Percentiles rank a stretch among this genome's conserved stretches.
phyloP scores from a whole-genome alignment of 1,139 yeast genomes.

The Geotrichum macrosporum region DNA sequence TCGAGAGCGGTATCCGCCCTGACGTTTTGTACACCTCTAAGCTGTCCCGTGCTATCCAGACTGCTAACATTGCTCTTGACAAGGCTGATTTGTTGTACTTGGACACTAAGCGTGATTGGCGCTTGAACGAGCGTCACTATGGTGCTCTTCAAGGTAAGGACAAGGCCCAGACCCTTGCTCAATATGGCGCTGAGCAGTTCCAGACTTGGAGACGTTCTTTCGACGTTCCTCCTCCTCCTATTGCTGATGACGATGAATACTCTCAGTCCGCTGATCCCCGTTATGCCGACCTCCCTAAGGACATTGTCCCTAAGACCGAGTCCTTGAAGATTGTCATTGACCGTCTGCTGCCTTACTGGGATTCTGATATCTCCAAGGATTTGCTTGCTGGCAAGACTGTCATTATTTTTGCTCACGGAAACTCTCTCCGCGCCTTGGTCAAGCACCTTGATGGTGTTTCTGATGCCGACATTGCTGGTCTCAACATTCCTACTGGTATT shows the following conservation, averaged over 20 bases:
- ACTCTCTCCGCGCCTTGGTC: conserved; percentile 94
- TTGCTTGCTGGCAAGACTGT: conserved; percentile 85
- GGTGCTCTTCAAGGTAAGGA: conserved; percentile 99
- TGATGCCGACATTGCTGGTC: conserved; percentile 85
- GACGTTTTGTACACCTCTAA: conserved; percentile 89
- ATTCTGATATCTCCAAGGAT: conserved; percentile 84
- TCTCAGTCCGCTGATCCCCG: conserved; percentile 84
- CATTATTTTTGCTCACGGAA: conserved; percentile 95
- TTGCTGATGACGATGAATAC: conserved; percentile 71
- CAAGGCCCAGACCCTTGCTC: conserved; percentile 86
- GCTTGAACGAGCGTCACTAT: conserved; percentile 98
- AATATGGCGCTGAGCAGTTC: conserved; percentile 90
- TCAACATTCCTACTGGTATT: conserved; percentile 98
- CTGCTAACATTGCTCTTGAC: conserved; percentile 92
- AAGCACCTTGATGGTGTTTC: conserved; percentile 94
- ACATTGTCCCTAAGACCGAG: conserved; percentile 88
- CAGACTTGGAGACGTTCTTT: conserved; percentile 97
- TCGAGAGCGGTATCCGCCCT: conserved; percentile 80
- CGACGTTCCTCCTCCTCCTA: conserved; percentile 93
- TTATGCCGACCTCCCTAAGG: conserved; percentile 77
- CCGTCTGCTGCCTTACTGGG: conserved; percentile 98
- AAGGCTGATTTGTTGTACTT: conserved; percentile 85
- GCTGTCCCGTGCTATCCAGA: conserved; percentile 93
- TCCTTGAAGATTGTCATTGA: conserved; percentile 92
- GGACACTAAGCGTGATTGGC: conserved; percentile 94